A percentile compares a stretch with the other conserved stretches of the same genome.
Conservation (phyloP, 768 basidiomycete species). For the Chalciporus sphaerocephalus region DNA sequence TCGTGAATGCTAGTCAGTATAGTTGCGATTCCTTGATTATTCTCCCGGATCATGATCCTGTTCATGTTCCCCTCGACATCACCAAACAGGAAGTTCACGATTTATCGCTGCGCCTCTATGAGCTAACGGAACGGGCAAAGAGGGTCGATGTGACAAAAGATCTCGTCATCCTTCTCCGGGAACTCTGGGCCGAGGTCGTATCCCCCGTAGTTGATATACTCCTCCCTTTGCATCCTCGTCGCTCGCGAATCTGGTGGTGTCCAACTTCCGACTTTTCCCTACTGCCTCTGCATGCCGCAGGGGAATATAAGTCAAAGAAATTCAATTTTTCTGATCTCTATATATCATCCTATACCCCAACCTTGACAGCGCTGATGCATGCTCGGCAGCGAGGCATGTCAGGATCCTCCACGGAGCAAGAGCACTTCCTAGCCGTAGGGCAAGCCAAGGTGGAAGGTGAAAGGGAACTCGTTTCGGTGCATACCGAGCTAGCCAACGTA, state of each 20-base stretch:
- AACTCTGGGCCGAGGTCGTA: slow-evolving; percentile 17
- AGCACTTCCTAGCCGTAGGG: neutral
- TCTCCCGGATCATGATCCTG: neutral
- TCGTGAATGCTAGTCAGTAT: slow-evolving; percentile 28
- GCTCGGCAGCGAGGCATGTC: neutral
- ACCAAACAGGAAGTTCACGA: neutral
- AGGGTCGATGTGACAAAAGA: neutral
- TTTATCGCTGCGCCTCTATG: neutral
- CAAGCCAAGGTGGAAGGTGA: neutral
- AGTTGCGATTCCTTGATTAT: slow-evolving; percentile 35
- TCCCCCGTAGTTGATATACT: slow-evolving; percentile 9
- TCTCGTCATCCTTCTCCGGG: slow-evolving; percentile 3
- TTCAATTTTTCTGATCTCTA: slow-evolving; percentile 7
- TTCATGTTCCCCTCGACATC: slow-evolving; percentile 3
- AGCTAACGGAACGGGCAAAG: neutral
- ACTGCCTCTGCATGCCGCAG: slow-evolving; percentile 19
- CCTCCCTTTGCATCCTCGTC: neutral
- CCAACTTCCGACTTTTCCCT: slow-evolving; percentile 1
- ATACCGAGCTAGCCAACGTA: neutral
- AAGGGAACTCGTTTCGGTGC: slow-evolving; percentile 1
- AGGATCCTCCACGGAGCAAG: neutral
- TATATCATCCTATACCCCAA: slow-evolving; percentile 21
- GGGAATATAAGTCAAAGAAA: slow-evolving; percentile 3
- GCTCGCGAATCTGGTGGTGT: slow-evolving; percentile 9
- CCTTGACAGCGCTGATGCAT: slow-evolving; percentile 14